Evolutionary conservation across 1,284 basidiomycete species (phyloP).

Genomic region (Porodaedalea pini): DNA sequence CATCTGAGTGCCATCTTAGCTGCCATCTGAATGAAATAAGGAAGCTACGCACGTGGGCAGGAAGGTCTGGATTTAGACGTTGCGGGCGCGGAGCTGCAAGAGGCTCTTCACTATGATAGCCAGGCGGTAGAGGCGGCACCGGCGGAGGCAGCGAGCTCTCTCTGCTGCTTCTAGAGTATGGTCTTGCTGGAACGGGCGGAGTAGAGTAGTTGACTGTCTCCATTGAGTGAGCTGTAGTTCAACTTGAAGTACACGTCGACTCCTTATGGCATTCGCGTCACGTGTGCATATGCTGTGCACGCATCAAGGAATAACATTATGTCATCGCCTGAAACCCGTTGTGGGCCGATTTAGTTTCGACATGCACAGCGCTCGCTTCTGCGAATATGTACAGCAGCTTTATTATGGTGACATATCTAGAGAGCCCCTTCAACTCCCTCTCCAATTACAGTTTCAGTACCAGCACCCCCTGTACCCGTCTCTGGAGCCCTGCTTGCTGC

Average conservation of each 20-base stretch:
- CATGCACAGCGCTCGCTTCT: too few relatives aligned
- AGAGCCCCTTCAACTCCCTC: too few relatives aligned
- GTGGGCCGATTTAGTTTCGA: too few relatives aligned
- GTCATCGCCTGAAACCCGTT: too few relatives aligned
- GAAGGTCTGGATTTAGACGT: conserved; percentile 55
- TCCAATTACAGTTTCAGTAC: neutral
- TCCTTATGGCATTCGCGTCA: too few relatives aligned
- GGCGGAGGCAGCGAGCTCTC: conserved; percentile 9
- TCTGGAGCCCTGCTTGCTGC: neutral
- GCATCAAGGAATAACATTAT: too few relatives aligned
- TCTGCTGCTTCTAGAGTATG: neutral
- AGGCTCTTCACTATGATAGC: conserved; percentile 40
- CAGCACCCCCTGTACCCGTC: neutral
- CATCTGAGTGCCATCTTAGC: conserved; percentile 46
- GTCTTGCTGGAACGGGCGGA: conserved; percentile 17
- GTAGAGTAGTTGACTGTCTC: conserved; percentile 5
- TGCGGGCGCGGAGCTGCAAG: conserved; percentile 68
- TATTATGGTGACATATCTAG: neutral
- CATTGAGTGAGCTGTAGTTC: too few relatives aligned
- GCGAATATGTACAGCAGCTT: too few relatives aligned
- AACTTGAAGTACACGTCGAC: too few relatives aligned
- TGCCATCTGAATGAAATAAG: neutral
- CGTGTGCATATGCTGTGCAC: too few relatives aligned
- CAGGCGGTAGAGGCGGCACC: conserved; percentile 12
- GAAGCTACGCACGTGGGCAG: conserved; percentile 52